A percentile compares a stretch with the other conserved stretches of the same genome.
Evolutionary conservation across 306 rosid species (phyloP).

Genomic region (Hippophae rhamnoides): DNA sequence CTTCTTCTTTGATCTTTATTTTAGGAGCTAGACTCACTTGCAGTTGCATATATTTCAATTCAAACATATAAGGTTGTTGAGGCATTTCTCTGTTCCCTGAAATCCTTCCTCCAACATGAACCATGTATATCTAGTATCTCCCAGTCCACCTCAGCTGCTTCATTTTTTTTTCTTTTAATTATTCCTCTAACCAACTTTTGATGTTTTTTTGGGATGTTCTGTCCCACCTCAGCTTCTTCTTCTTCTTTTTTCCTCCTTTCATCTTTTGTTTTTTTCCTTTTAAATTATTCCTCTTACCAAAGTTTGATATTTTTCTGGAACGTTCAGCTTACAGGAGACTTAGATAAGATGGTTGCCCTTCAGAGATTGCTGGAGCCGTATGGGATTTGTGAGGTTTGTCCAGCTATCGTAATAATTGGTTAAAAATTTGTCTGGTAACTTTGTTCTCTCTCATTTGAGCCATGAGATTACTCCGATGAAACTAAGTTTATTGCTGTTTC

Average conservation of each 20-base stretch:
- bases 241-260: too few species aligned
- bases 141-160: too few species aligned
- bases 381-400: conserved; percentile 85
- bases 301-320: conserved; percentile 1
- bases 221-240: too few species aligned
- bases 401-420: conserved; percentile 7
- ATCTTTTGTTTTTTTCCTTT: too few species aligned
- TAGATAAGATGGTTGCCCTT: conserved; percentile 86
- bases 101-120: background rate
- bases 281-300: too few species aligned
- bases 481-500: too few species aligned
- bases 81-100: background rate
- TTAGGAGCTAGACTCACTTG: background rate
- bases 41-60: background rate
- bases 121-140: background rate
- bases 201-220: too few species aligned
- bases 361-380: conserved; percentile 74
- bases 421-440: background rate
- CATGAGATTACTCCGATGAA: background rate
- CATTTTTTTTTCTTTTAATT: background rate
- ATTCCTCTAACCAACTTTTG: background rate
- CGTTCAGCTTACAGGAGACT: conserved; percentile 69
- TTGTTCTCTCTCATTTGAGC: too few species aligned
- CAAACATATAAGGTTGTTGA: background rate
- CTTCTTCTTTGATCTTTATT: background rate